Percentiles rank a stretch among this genome's conserved stretches.
phyloP scores from a whole-genome alignment of 2,329 filamentous ascomycete species.

The Penicillium frequentans region DNA sequence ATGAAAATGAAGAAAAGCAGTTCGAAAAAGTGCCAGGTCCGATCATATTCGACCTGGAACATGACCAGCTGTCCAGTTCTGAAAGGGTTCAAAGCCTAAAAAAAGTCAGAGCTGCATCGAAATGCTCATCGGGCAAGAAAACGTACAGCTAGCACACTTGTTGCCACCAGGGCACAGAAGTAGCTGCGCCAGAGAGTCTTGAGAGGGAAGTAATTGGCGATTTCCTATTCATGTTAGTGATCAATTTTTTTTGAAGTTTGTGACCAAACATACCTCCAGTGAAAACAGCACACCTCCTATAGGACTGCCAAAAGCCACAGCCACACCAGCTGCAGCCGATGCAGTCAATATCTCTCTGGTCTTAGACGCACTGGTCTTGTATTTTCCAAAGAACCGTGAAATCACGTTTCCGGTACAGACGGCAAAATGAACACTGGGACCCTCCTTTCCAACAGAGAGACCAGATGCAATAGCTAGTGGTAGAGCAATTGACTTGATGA shows the following conservation, averaged over 20 bases:
- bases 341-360: constrained; percentile 93
- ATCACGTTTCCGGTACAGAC: constrained; percentile 98
- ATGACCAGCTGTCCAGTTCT: constrained; percentile 96
- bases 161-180: constrained; percentile 94
- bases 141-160: constrained; percentile 75
- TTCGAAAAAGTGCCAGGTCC: constrained; percentile 98
- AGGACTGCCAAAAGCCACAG: constrained; percentile 93
- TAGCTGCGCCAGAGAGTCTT: constrained; percentile 99
- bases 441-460: constrained; percentile 93
- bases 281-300: constrained; percentile 97
- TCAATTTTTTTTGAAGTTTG: not conserved
- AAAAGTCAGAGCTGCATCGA: constrained; percentile 6
- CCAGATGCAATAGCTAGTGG: constrained; percentile 92
- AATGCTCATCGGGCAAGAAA: not conserved
- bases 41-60: constrained; percentile 96
- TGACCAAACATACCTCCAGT: constrained; percentile 60
- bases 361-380: constrained; percentile 86
- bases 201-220: constrained; percentile 92
- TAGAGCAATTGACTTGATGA: constrained; percentile 91
- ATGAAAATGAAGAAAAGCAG: constrained; percentile 88
- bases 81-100: constrained; percentile 89
- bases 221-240: constrained; percentile 59
- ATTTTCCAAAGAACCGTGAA: constrained; percentile 88
- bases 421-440: constrained; percentile 97
- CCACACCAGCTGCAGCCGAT: constrained; percentile 90